Evolutionary conservation across 306 rosid species (phyloP), one percentile per base, ranked within the genome.

Genomic region (Prunus mongolica): DNA sequence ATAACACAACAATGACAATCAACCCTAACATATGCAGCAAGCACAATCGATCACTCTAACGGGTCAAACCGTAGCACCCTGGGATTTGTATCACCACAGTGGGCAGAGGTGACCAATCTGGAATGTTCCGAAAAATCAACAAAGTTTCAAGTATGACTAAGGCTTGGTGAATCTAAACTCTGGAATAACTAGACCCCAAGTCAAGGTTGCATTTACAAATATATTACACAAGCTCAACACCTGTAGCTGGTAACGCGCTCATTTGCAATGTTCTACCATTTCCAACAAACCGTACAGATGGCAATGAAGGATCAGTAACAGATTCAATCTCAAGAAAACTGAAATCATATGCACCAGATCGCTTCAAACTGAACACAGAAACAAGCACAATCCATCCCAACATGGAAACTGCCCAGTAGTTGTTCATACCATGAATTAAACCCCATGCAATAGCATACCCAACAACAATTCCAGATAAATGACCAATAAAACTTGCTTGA

Each of bases 391-490:
- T 80, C 98, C 98, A 95, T 73, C 98, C 97, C 67, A 92, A 69
- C 69, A 92, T 88, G 76, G 97, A 84, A 77, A 95, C 71, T 13
- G 96, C 93, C 98, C 97, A 95, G 74, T 82, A 92, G 78, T 86
- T 89, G 82, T 75, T 95, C 98, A 95, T 95, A 73, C 97, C 97
- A 64, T 89, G 95, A 71, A 95, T 89, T 86, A 95, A 85, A 71
- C 97, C 98, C 98, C 98, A 95, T 0, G 92, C 97, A 77, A 95
- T 87, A 64, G 98, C 90, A 91, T 95, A 95, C 64, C 98, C 98
- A 80, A 92, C 91, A 71, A 95, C 79, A 76, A 95, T 92, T 82
- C 97, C 97, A 12, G 98, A 86, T 57, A 95, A 88, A 88, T 95
- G 98, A 34, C 98, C 97, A 28, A 95, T 86, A 85, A 95, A 95